A percentile compares a stretch with the other conserved stretches of the same genome.
Conservation (phyloP, 129 eudicot genomes). For the Erigeron canadensis region DNA sequence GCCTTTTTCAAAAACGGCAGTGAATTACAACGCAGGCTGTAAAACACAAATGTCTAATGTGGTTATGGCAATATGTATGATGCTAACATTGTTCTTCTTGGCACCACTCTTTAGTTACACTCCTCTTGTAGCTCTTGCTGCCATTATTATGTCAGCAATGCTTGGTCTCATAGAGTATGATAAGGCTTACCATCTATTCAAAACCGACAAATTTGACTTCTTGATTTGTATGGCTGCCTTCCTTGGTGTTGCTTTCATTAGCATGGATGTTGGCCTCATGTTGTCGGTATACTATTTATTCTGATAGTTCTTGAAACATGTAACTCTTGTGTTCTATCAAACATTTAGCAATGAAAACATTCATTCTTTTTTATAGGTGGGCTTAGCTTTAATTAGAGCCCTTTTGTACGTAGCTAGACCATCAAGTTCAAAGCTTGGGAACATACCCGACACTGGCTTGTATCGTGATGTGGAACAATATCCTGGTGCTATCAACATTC, state of each 20-base stretch:
- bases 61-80: slow-evolving; percentile 75
- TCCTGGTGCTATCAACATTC: slow-evolving; percentile 45
- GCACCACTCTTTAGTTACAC: slow-evolving; percentile 87
- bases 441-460: slow-evolving; percentile 49
- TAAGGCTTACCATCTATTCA: slow-evolving; percentile 58
- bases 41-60: slow-evolving; percentile 74
- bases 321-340: neutral
- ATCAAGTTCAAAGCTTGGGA: slow-evolving; percentile 65
- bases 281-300: slow-evolving; percentile 49
- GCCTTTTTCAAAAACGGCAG: slow-evolving; percentile 95
- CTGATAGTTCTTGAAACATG: neutral
- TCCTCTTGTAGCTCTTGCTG: slow-evolving; percentile 89
- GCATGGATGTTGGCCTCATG: slow-evolving; percentile 91
- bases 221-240: slow-evolving; percentile 75
- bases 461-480: slow-evolving; percentile 86
- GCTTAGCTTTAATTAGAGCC: slow-evolving; percentile 61
- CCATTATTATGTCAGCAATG: slow-evolving; percentile 94
- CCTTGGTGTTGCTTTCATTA: slow-evolving; percentile 74
- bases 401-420: slow-evolving; percentile 81
- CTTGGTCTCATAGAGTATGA: slow-evolving; percentile 79
- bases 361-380: slow-evolving; percentile 44
- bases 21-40: slow-evolving; percentile 84
- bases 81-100: slow-evolving; percentile 71
- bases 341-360: neutral
- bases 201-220: slow-evolving; percentile 90